Base-by-base conservation (phyloP, 2,329 filamentous ascomycete genomes). In the Fusarium graminum region DNA sequence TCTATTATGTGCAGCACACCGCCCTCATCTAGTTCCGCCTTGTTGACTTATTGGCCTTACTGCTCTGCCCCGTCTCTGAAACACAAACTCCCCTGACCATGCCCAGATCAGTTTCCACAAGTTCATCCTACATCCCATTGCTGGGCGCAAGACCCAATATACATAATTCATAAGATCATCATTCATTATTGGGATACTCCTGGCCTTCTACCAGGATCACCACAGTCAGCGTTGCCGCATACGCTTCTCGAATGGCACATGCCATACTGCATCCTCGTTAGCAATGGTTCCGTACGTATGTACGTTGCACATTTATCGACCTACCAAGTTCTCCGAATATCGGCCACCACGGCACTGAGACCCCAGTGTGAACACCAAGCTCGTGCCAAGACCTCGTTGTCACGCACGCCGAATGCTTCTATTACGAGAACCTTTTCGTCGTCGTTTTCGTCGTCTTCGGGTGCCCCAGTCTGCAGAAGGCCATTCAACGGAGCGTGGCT, bases 311-410 rank as follows among this genome's bases (percentile, higher is more conserved):
- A 32, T 17, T 9, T 34, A 49, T 50, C 19, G 45, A 81, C 85
- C 76, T 71, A 88, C 86, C 86, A 93, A 16, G 90, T 92, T 78
- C 84, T 86, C 59, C 84, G 80, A 51, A 92, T 75, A 75, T 92
- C 89, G 10, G 90, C 90, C 58, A 92, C 85, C 17, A 93, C 79
- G 1, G 91, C 90, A 72, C 85, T 88, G 70, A 92, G 77, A 4
- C 91, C 91, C 86, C 90, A 92, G 71, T 92, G 89, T 54, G 89
- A 86, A 74, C 90, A 93, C 91, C 91, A 93, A 8, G 91, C 90
- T 63, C 91, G 81, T 2, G 89, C 90, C 70, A 93, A 83, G 6
- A 92, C 90, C 76, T 93, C 91, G 68, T 93, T 92, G 75, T 93
- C 91, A 46, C 82, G 81, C 22, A 90, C 89, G 1, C 91, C 91